phyloP scores from a whole-genome alignment of 306 rosid genomes.

The Rubus idaeus region DNA sequence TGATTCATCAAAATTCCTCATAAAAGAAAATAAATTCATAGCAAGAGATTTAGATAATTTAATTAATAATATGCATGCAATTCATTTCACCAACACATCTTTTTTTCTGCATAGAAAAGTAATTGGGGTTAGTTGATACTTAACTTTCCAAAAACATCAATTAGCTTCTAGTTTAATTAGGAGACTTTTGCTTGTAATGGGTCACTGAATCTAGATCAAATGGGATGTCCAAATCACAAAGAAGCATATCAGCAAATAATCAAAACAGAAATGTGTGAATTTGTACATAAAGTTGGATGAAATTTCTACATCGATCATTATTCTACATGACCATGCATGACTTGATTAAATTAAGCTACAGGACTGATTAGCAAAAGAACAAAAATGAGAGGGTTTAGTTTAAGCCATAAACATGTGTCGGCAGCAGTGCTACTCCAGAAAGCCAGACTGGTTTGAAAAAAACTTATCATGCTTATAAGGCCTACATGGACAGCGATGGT shows the following conservation, averaged over 20 bases:
- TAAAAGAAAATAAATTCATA: neutral
- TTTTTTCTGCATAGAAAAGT: neutral
- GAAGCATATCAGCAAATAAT: neutral
- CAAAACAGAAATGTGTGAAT: neutral
- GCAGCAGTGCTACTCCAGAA: constrained; percentile 12
- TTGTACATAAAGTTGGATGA: neutral
- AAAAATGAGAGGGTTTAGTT: neutral
- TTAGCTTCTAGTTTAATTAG: neutral
- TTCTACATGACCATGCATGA: neutral
- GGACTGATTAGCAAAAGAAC: constrained; percentile 1
- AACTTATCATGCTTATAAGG: neutral
- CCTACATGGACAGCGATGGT: constrained; percentile 19
- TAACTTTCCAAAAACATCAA: constrained; percentile 2
- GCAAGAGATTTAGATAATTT: neutral
- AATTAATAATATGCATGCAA: no score
- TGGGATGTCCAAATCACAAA: neutral
- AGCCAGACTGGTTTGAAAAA: constrained; percentile 1
- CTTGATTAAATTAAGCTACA: neutral
- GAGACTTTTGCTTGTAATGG: neutral
- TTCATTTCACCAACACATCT: neutral
- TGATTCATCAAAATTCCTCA: neutral
- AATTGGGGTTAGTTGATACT: neutral
- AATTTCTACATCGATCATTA: constrained; percentile 9
- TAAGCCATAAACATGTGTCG: constrained; percentile 14
- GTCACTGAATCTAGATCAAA: neutral